Evolutionary conservation across 805 yeast species (phyloP).

Genomic region (Wickerhamiella kazuoi): DNA sequence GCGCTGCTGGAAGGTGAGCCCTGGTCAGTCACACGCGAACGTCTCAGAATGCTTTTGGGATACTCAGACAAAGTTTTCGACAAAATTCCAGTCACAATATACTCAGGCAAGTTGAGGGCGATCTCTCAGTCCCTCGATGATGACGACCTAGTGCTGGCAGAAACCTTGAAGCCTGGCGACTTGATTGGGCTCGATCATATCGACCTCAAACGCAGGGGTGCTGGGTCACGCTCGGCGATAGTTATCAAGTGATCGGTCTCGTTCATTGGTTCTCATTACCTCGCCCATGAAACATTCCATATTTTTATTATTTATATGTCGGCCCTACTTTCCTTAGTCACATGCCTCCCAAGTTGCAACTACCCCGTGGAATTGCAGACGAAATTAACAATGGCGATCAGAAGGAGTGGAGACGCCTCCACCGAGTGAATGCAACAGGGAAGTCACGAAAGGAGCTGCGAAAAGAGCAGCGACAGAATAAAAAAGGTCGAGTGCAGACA

Average conservation of each 20-base stretch:
- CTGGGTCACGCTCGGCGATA: conserved; percentile 10
- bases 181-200: conserved; percentile 74
- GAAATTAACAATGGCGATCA: conserved; percentile 7
- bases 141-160: conserved; percentile 33
- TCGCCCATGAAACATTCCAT: background rate
- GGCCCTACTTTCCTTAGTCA: background rate
- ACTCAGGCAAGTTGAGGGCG: conserved; percentile 16
- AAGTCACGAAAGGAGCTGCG: conserved; percentile 13
- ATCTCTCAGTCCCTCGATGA: conserved; percentile 27
- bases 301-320: background rate
- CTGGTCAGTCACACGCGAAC: conserved; percentile 39
- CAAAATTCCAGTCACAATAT: conserved; percentile 47
- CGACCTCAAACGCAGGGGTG: conserved; percentile 30
- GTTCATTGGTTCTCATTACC: background rate
- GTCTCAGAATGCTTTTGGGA: conserved; percentile 57
- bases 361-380: conserved; percentile 10
- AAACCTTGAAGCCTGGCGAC: conserved; percentile 33
- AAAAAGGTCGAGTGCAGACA: too few species aligned
- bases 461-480: conserved; percentile 7
- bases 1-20: conserved; percentile 39
- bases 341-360: conserved; percentile 2
- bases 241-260: conserved; percentile 9
- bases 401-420: conserved; percentile 12
- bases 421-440: conserved; percentile 7
- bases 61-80: conserved; percentile 65